Conservation (phyloP, 148 eudicot genomes). For the Limonium bicolor region DNA sequence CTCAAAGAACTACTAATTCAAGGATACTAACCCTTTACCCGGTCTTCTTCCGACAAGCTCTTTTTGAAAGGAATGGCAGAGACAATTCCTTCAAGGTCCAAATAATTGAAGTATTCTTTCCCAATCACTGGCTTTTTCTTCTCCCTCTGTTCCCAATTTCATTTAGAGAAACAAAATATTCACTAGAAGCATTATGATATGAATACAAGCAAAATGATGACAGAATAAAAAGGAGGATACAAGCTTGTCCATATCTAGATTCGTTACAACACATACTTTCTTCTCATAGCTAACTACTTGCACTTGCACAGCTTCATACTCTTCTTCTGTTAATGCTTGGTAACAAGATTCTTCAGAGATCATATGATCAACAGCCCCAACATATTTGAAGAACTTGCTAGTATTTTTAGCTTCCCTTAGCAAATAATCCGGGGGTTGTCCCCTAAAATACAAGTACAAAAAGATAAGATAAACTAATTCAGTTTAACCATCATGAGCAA, state of each 20-base stretch:
- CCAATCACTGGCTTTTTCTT: slow-evolving; percentile 64
- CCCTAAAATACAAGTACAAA: slow-evolving; percentile 29
- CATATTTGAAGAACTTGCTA: slow-evolving; percentile 77
- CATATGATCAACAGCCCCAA: slow-evolving; percentile 44
- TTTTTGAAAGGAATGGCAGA: slow-evolving; percentile 74
- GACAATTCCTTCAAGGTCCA: slow-evolving; percentile 81
- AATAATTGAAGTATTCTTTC: slow-evolving; percentile 81
- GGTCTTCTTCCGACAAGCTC: slow-evolving; percentile 59
- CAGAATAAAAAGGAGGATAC: no score
- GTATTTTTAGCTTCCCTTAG: slow-evolving; percentile 74
- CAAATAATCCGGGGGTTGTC: slow-evolving; percentile 92
- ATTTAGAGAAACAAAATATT: slow-evolving; percentile 26
- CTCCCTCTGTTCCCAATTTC: slow-evolving; percentile 35
- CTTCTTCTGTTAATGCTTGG: slow-evolving; percentile 69
- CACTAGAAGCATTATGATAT: no score
- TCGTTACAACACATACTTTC: no score
- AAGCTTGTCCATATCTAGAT: no score
- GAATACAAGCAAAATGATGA: no score
- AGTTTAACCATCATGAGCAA: background rate
- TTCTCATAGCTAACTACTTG: no score
- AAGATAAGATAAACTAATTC: background rate
- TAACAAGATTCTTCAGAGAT: slow-evolving; percentile 38
- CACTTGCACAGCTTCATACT: slow-evolving; percentile 79
- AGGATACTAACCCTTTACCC: slow-evolving; percentile 41
- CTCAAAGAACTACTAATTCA: background rate